These are phyloP conservation scores for Chrysanthemum makinoi DNA, from an alignment of 129 eudicot species.

Conservation along the genomic window DNA sequence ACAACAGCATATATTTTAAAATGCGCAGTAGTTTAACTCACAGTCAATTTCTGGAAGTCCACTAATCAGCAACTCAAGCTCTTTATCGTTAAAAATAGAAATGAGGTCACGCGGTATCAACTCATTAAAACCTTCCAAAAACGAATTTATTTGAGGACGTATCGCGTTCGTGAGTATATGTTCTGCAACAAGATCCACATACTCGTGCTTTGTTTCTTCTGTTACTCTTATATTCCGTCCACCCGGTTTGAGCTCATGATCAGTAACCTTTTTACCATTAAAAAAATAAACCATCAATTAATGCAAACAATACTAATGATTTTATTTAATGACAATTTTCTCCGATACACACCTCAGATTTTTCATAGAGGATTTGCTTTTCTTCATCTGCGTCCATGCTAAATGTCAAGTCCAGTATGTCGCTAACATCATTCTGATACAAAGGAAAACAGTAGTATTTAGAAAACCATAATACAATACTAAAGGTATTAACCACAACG, in stretches of 20 bases:
- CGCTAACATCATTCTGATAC: constrained; percentile 88
- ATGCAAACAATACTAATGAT: background rate
- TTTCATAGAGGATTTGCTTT: constrained; percentile 91
- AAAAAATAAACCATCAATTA: constrained; percentile 1
- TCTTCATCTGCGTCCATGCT: constrained; percentile 99
- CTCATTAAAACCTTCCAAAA: constrained; percentile 89
- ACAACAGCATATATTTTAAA: background rate
- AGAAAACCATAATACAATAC: background rate
- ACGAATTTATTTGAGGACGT: constrained; percentile 92
- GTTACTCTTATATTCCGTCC: constrained; percentile 95
- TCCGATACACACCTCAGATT: constrained; percentile 64
- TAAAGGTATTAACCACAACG: background rate
- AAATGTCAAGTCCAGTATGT: constrained; percentile 90
- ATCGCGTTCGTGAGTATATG: constrained; percentile 96
- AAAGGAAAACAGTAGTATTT: background rate
- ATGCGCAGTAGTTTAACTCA: constrained; percentile 35
- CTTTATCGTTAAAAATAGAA: constrained; percentile 92
- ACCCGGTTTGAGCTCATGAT: constrained; percentile 98
- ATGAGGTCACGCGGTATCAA: constrained; percentile 83
- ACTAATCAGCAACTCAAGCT: constrained; percentile 92
- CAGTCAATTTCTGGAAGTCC: constrained; percentile 99
- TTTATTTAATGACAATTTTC: background rate
- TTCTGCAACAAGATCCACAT: constrained; percentile 98
- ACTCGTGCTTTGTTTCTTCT: constrained; percentile 97
- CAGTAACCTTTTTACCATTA: constrained; percentile 66